Evolutionary conservation across 2,329 filamentous ascomycete species (phyloP).

Genomic region (Fusarium goolgardi): DNA sequence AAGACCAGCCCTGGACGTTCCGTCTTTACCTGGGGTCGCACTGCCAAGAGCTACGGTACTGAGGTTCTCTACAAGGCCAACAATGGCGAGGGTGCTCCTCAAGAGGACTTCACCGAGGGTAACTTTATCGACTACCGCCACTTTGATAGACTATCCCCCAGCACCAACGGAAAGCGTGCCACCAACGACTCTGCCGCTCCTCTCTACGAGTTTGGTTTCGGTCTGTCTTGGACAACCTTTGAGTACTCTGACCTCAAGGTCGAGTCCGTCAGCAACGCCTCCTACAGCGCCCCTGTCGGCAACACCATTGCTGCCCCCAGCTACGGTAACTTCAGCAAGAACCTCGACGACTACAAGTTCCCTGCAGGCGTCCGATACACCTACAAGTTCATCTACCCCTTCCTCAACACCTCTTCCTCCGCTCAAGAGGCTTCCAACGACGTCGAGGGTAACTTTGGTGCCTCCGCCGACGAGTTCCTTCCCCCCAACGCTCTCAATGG

Average conservation of each 20-base stretch:
- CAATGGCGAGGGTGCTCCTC: conserved; percentile 73
- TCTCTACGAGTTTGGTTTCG: conserved; percentile 84
- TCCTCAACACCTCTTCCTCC: conserved; percentile 73
- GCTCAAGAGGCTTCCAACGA: conserved; percentile 66
- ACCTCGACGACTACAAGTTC: conserved; percentile 75
- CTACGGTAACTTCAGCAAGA: conserved; percentile 72
- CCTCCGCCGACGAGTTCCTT: conserved; percentile 67
- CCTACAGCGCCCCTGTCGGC: conserved; percentile 70
- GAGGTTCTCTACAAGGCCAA: conserved; percentile 76
- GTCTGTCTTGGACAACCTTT: conserved; percentile 84
- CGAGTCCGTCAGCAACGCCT: conserved; percentile 57
- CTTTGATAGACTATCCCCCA: conserved; percentile 71
- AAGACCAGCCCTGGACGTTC: conserved; percentile 81
- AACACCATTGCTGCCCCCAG: conserved; percentile 71
- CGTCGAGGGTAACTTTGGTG: conserved; percentile 65
- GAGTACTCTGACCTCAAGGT: conserved; percentile 76
- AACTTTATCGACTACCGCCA: conserved; percentile 78
- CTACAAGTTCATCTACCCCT: conserved; percentile 75
- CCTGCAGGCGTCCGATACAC: conserved; percentile 67
- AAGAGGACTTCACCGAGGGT: conserved; percentile 80
- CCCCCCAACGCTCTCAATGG: conserved; percentile 68
- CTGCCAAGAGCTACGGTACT: conserved; percentile 74
- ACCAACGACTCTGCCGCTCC: conserved; percentile 60
- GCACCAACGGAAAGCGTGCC: conserved; percentile 37
- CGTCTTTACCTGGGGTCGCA: conserved; percentile 82